Evolutionary conservation across 305 asterid species (phyloP), one percentile per base, ranked within the genome.

Genomic region (Striga hermonthica): DNA sequence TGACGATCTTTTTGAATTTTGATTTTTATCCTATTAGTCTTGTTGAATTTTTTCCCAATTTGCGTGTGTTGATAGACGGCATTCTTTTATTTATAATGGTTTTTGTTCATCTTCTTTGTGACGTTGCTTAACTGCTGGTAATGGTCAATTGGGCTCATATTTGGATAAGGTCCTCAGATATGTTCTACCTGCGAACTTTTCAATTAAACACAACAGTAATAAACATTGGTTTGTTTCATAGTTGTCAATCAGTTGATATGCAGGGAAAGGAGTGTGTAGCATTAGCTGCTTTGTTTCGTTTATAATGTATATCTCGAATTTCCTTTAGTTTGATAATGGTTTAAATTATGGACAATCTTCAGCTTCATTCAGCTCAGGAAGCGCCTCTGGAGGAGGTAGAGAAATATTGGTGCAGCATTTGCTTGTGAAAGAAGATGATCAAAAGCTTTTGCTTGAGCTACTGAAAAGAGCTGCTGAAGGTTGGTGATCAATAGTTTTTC

Each of bases 341-440:
- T 72, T 12, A 52, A 60, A 64, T 56, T 72, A 36, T 64, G 50
- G 65, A 34, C 68, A 58, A n/a, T 49, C 40, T 84, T 80, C 91
- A 88, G 97, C 91, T 79, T 80, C 91, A 44, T 84, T 71, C 68
- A 80, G 81, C 79, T 67, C 91, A 9, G 90, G 78, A 62, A 80
- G 82, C 66, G 75, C 82, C 75, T 66, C 82, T 5, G 80, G 68
- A 61, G 80, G 72, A 38, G 88, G 85, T 7, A 84, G 83, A 74
- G 98, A 92, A 79, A 69, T 92, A 78, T 72, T 92, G 74, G 93
- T 92, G 63, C 97, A 92, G 81, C 98, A 92, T 78, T 80, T 92
- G 72, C 95, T 91, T 67, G 89, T 91, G 72, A 91, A 85, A 84
- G 96, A 89, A 84, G 91, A 85, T 64, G 95, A 91, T 71, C 85